Conservation (phyloP, 2,329 filamentous ascomycete species). For the Daldinia sp. region DNA sequence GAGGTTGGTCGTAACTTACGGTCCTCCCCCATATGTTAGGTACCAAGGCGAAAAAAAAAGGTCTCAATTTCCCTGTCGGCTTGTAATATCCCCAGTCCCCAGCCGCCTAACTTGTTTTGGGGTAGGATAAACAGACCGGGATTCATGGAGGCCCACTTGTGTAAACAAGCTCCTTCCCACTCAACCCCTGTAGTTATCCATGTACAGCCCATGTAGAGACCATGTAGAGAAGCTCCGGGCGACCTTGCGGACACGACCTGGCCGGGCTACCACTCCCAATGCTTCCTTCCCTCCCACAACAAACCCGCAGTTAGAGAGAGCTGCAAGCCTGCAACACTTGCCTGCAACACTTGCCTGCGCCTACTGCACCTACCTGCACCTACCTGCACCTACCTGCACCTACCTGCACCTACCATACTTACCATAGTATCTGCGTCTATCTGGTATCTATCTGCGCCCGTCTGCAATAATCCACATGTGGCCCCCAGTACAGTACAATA, state of each 20-base stretch:
- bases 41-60: too few species aligned
- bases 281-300: conserved; percentile 16
- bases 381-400: too few species aligned
- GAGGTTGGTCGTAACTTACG: conserved; percentile 21
- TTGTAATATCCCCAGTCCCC: conserved; percentile 16
- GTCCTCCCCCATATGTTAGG: conserved; percentile 27
- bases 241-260: conserved; percentile 27
- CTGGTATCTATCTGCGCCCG: too few species aligned
- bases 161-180: conserved; percentile 44
- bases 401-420: too few species aligned
- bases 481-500: conserved; percentile 36
- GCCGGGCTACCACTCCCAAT: conserved; percentile 42
- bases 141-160: conserved; percentile 36
- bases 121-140: conserved; percentile 41
- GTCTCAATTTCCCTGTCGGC: conserved; percentile 18
- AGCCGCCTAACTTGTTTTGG: conserved; percentile 38
- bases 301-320: neutral
- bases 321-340: too few species aligned
- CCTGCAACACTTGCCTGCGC: too few species aligned
- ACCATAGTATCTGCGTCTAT: too few species aligned
- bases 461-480: conserved; percentile 5
- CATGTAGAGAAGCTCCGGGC: conserved; percentile 3
- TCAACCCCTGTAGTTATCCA: conserved; percentile 43
- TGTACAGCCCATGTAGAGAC: too few species aligned
- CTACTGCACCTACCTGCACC: too few species aligned